Evolutionary conservation across 345 rosid species (phyloP).

Genomic region (Angophora floribunda): DNA sequence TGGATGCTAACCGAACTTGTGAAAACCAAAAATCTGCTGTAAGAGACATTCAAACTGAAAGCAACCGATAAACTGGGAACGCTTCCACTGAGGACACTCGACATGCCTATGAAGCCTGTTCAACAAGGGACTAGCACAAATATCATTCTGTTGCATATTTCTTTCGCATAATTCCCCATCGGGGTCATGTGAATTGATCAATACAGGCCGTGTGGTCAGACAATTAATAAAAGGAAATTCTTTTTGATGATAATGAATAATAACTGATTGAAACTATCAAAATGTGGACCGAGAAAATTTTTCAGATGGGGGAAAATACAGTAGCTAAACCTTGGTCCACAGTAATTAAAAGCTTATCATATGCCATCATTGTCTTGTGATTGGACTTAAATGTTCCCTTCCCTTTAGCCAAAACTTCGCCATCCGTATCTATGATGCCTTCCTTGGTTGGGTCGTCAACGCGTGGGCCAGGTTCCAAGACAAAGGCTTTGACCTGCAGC

Average conservation of each 20-base stretch:
- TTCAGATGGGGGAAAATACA: constrained; percentile 53
- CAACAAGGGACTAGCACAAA: not conserved
- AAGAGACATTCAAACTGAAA: not conserved
- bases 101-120: not conserved
- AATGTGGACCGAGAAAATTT: no score
- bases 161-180: not conserved
- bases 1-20: not conserved
- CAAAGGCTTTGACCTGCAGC: constrained; percentile 76
- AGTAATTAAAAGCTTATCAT: constrained; percentile 46
- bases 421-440: constrained; percentile 90
- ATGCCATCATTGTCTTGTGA: constrained; percentile 51
- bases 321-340: constrained; percentile 92
- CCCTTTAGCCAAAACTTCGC: constrained; percentile 88
- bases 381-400: constrained; percentile 40
- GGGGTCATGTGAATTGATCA: not conserved
- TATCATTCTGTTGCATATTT: not conserved
- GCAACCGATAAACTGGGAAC: not conserved
- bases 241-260: not conserved
- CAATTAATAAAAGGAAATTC: not conserved
- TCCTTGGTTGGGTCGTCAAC: constrained; percentile 45
- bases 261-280: not conserved
- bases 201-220: not conserved
- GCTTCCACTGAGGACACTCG: not conserved
- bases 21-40: not conserved
- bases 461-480: constrained; percentile 67